Conservation (phyloP, 2,329 filamentous ascomycete species). For the Metarhizium anisopliae region DNA sequence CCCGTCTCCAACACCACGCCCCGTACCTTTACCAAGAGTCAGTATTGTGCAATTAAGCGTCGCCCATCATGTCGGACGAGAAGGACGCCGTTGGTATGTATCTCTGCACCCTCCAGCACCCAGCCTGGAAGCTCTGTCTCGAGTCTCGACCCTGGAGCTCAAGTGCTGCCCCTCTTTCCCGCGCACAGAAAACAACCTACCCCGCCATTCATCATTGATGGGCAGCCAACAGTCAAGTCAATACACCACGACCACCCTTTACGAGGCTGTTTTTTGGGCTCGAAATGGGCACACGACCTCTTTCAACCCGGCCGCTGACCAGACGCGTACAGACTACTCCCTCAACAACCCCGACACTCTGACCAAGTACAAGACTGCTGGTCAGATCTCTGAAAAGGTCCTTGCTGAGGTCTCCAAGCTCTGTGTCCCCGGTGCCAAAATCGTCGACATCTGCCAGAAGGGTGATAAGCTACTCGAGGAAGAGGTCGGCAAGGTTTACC, state of each 20-base stretch:
- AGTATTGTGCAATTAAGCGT: neutral
- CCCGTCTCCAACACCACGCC: neutral
- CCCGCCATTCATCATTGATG: constrained; percentile 5
- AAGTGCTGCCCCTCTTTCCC: constrained; percentile 16
- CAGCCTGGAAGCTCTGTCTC: neutral
- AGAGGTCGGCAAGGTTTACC: constrained; percentile 91
- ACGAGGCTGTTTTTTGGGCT: neutral
- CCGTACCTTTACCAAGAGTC: neutral
- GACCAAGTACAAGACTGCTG: constrained; percentile 98
- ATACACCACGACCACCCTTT: neutral
- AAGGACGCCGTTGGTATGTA: constrained; percentile 36
- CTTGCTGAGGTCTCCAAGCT: constrained; percentile 71
- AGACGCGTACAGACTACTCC: constrained; percentile 58
- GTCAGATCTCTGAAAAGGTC: constrained; percentile 90
- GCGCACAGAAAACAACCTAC: constrained; percentile 9
- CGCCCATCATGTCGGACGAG: constrained; percentile 34
- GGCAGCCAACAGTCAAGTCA: neutral
- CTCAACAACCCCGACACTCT: constrained; percentile 89
- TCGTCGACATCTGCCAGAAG: constrained; percentile 88
- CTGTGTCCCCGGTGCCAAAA: constrained; percentile 79
- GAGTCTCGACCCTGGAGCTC: neutral
- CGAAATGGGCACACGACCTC: neutral
- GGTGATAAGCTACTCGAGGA: constrained; percentile 93
- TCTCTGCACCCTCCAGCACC: neutral
- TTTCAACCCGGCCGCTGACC: constrained; percentile 1